Conservation (phyloP, 441 rosid genomes). For the Gossypium davidsonii region DNA sequence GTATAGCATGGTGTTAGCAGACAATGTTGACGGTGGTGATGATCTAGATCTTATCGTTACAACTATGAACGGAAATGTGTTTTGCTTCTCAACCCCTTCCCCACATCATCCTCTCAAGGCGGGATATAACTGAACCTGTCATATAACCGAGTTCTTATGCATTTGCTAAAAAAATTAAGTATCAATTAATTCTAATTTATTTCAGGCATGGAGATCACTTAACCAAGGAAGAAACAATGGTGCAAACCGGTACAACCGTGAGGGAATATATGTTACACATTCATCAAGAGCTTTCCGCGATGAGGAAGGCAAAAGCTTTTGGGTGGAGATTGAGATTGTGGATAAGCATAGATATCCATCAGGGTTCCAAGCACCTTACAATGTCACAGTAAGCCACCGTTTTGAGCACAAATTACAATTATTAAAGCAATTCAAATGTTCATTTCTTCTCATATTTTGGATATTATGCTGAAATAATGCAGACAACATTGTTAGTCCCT, state of each 20-base stretch:
- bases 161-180: constrained; percentile 1
- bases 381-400: constrained; percentile 71
- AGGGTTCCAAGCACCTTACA: constrained; percentile 87
- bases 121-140: constrained; percentile 25
- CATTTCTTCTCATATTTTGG: background rate
- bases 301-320: constrained; percentile 96
- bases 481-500: constrained; percentile 87
- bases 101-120: constrained; percentile 98
- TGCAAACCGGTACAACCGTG: constrained; percentile 63
- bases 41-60: constrained; percentile 97
- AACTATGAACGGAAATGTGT: constrained; percentile 97
- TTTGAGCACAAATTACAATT: constrained; percentile 10
- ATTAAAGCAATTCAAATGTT: background rate
- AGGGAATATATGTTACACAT: constrained; percentile 76
- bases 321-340: constrained; percentile 94
- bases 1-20: constrained; percentile 96
- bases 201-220: constrained; percentile 89
- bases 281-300: constrained; percentile 92
- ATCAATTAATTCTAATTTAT: constrained; percentile 18
- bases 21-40: constrained; percentile 98
- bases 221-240: constrained; percentile 92
- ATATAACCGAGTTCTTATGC: background rate
- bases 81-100: constrained; percentile 94
- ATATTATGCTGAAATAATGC: constrained; percentile 19
- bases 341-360: constrained; percentile 85